Percentiles rank a stretch among this genome's conserved stretches.
Conservation (phyloP, 2,329 filamentous ascomycete genomes). For the Monilinia polystroma region DNA sequence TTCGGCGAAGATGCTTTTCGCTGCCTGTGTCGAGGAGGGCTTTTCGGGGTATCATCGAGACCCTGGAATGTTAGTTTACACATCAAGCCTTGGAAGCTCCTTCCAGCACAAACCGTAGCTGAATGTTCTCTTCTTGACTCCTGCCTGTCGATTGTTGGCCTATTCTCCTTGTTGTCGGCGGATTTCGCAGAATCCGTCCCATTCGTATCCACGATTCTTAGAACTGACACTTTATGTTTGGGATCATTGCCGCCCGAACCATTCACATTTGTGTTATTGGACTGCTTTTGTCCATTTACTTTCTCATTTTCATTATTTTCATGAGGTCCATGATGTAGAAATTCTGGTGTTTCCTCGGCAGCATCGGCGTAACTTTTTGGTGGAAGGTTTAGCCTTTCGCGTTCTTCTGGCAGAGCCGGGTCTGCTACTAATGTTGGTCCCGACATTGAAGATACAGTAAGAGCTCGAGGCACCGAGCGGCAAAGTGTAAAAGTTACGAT, state of each 20-base stretch:
- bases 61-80: conserved; percentile 31
- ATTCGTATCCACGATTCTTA: conserved; percentile 36
- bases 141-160: conserved; percentile 31
- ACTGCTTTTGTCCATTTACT: conserved; percentile 17
- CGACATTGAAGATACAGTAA: conserved; percentile 9
- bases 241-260: not conserved
- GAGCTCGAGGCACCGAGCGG: not conserved
- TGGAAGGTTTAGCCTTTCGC: conserved; percentile 39
- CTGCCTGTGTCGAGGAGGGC: conserved; percentile 33
- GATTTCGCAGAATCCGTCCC: conserved; percentile 24
- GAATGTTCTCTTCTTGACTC: conserved; percentile 36
- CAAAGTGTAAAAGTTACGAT: not conserved
- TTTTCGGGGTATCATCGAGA: conserved; percentile 36
- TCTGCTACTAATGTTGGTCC: conserved; percentile 31
- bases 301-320: conserved; percentile 12
- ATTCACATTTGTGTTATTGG: conserved; percentile 23
- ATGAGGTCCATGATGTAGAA: conserved; percentile 20
- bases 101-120: conserved; percentile 31
- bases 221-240: conserved; percentile 31
- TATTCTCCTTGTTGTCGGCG: conserved; percentile 24
- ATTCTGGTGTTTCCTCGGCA: conserved; percentile 31
- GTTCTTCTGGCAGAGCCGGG: conserved; percentile 39
- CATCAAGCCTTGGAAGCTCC: not conserved
- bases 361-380: conserved; percentile 45
- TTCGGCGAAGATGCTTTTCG: conserved; percentile 34